These are phyloP conservation scores for Linnemannia zychae DNA, from an alignment of 192 early-diverging fungal genomes.

Conservation along the genomic window DNA sequence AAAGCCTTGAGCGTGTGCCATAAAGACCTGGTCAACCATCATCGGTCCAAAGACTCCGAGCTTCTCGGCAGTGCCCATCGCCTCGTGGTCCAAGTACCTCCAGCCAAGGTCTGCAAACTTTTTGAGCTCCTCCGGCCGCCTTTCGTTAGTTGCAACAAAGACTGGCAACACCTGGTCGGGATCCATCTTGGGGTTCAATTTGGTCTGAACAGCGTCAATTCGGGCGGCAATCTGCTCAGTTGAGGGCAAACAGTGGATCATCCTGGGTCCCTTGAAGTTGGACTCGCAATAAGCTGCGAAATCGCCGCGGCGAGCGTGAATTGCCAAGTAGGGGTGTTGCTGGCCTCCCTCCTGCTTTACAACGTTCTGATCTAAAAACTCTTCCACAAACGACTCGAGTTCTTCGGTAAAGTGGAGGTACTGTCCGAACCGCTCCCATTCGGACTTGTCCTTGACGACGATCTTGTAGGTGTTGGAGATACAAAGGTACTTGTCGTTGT, in stretches of 20 bases:
- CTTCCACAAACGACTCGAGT: conserved; percentile 32
- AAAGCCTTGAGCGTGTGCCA: conserved; percentile 46
- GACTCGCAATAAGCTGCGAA: conserved; percentile 35
- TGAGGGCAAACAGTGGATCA: conserved; percentile 46
- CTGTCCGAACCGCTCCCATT: conserved; percentile 53
- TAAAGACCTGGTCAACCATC: conserved; percentile 53
- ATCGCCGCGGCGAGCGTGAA: conserved; percentile 51
- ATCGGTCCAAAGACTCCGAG: conserved; percentile 47
- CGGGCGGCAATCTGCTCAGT: conserved; percentile 47
- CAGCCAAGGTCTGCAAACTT: conserved; percentile 52
- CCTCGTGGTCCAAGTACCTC: conserved; percentile 35
- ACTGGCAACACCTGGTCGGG: conserved; percentile 38
- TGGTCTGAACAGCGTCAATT: conserved; percentile 30
- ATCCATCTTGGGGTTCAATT: conserved; percentile 27
- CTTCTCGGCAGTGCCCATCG: conserved; percentile 37
- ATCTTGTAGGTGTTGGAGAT: conserved; percentile 57
- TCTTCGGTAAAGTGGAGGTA: conserved; percentile 47
- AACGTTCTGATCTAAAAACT: conserved; percentile 35
- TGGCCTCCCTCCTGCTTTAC: conserved; percentile 1
- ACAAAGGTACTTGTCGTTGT: conserved; percentile 38
- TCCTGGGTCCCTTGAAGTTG: conserved; percentile 32
- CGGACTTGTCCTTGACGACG: conserved; percentile 45
- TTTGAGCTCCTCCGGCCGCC: conserved; percentile 42
- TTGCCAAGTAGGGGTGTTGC: conserved; percentile 24
- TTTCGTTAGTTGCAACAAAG: conserved; percentile 54